Percentiles rank a stretch among this genome's conserved stretches.
phyloP scores from a whole-genome alignment of 495 filamentous ascomycete genomes.

The Letharia columbiana region DNA sequence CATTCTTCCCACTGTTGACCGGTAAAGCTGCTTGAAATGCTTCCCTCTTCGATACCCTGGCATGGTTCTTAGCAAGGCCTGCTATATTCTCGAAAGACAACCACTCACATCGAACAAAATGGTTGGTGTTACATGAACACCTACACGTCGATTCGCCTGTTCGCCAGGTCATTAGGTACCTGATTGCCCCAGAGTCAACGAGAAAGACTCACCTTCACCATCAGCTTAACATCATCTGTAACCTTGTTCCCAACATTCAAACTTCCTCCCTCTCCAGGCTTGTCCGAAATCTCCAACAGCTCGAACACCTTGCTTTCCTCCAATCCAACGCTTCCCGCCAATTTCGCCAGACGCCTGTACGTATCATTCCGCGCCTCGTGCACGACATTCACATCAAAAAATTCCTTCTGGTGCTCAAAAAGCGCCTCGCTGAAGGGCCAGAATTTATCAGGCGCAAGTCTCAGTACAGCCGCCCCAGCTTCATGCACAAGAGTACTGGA shows the following conservation, averaged over 20 bases:
- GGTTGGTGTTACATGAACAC: conserved; percentile 84
- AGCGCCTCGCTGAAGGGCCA: conserved; percentile 66
- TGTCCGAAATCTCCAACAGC: conserved; percentile 55
- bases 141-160: conserved; percentile 56
- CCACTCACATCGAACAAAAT: conserved; percentile 65
- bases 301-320: conserved; percentile 55
- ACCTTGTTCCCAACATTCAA: conserved; percentile 67
- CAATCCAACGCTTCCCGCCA: conserved; percentile 60
- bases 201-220: conserved; percentile 55
- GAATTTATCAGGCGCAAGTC: conserved; percentile 58
- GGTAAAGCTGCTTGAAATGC: conserved; percentile 70
- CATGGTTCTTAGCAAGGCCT: conserved; percentile 12
- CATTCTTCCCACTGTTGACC: conserved; percentile 77
- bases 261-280: conserved; percentile 50
- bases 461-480: conserved; percentile 69
- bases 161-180: neutral
- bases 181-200: neutral
- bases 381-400: conserved; percentile 74
- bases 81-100: neutral
- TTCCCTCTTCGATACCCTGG: conserved; percentile 65
- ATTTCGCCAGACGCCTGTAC: conserved; percentile 64
- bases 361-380: conserved; percentile 76
- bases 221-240: conserved; percentile 75
- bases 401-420: conserved; percentile 61
- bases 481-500: conserved; percentile 82